Percentiles rank a stretch among this genome's conserved stretches.
phyloP scores from a whole-genome alignment of 768 basidiomycete genomes.

The Phanerodontia chrysosporium region DNA sequence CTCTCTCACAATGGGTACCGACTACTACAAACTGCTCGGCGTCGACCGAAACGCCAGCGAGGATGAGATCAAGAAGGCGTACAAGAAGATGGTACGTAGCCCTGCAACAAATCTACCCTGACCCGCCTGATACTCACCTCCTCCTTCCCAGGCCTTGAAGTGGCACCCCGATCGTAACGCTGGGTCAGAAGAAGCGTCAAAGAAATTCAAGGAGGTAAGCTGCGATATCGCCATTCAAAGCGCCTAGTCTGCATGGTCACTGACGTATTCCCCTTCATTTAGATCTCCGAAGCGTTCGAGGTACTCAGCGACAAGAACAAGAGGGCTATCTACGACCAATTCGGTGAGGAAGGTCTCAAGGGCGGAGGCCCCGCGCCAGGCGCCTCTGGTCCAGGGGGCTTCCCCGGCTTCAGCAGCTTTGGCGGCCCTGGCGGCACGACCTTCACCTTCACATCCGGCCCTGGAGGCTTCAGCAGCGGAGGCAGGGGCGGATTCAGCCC shows the following conservation, averaged over 20 bases:
- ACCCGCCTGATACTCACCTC: not conserved
- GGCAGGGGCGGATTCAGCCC: conserved; percentile 61
- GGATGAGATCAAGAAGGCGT: conserved; percentile 89
- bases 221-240: not conserved
- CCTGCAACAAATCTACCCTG: not conserved
- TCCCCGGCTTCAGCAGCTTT: conserved; percentile 24
- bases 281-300: conserved; percentile 96
- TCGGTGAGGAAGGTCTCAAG: conserved; percentile 94
- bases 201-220: conserved; percentile 88
- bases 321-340: conserved; percentile 84
- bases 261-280: not conserved
- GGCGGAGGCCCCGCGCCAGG: conserved; percentile 52
- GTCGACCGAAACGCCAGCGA: conserved; percentile 69
- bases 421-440: conserved; percentile 20
- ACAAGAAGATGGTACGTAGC: conserved; percentile 81
- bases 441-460: conserved; percentile 22
- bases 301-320: conserved; percentile 87
- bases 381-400: conserved; percentile 44
- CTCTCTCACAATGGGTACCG: conserved; percentile 58
- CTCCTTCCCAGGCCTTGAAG: conserved; percentile 63
- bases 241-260: not conserved
- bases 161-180: conserved; percentile 93
- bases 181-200: conserved; percentile 79
- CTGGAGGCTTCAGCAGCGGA: conserved; percentile 20
- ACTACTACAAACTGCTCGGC: conserved; percentile 87